Evolutionary conservation across 2,329 filamentous ascomycete genomes (phyloP).

Genomic region (Myriosclerotinia duriaeana): DNA sequence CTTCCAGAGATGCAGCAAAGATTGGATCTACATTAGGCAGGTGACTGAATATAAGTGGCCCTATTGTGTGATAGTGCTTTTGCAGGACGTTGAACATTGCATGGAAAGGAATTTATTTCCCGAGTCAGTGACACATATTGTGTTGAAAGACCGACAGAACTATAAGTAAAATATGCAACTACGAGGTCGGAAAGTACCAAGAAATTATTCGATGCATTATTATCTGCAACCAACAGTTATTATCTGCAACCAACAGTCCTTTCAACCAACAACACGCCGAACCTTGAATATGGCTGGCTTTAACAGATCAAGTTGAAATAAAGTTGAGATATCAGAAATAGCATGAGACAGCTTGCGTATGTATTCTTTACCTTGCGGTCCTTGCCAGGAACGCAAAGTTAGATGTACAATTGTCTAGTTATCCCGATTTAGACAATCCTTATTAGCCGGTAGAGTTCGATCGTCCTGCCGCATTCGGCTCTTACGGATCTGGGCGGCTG

Average conservation of each 20-base stretch:
- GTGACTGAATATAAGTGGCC: background rate
- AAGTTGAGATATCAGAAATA: background rate
- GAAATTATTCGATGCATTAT: slow-evolving; percentile 7
- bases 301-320: background rate
- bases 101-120: slow-evolving; percentile 15
- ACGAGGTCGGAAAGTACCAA: slow-evolving; percentile 6
- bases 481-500: background rate
- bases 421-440: slow-evolving; percentile 8
- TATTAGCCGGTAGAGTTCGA: slow-evolving; percentile 15
- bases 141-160: slow-evolving; percentile 5
- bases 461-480: slow-evolving; percentile 17
- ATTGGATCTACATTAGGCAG: slow-evolving; percentile 11
- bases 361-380: background rate
- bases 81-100: slow-evolving; percentile 14
- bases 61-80: slow-evolving; percentile 18
- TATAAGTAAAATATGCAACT: slow-evolving; percentile 8
- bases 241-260: background rate
- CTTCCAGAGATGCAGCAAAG: background rate
- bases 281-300: background rate
- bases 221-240: background rate
- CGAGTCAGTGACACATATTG: slow-evolving; percentile 14
- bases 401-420: slow-evolving; percentile 5
- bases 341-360: background rate
- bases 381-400: background rate
- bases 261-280: background rate